Evolutionary conservation across 2,329 filamentous ascomycete species (phyloP).

Genomic region (Paradendryphiella salina): DNA sequence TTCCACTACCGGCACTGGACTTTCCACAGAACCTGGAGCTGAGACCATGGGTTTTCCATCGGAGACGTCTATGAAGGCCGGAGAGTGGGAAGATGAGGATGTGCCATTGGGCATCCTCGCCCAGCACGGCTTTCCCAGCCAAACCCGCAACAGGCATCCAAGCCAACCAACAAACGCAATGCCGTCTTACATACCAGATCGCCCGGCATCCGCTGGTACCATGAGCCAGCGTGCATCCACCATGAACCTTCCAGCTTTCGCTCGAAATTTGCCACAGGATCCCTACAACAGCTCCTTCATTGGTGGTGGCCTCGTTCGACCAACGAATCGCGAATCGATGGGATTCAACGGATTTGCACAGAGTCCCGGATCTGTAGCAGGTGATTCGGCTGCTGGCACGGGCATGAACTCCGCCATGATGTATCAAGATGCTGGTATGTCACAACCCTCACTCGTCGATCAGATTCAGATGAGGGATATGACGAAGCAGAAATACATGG

Average conservation of each 20-base stretch:
- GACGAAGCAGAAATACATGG: slow-evolving; percentile 44
- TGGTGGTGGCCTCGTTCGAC: slow-evolving; percentile 42
- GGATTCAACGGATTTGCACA: slow-evolving; percentile 43
- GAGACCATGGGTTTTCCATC: slow-evolving; percentile 42
- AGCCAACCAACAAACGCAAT: slow-evolving; percentile 37
- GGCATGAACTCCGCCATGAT: slow-evolving; percentile 26
- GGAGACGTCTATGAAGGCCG: slow-evolving; percentile 41
- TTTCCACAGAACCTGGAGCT: slow-evolving; percentile 20
- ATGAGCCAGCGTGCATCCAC: slow-evolving; percentile 26
- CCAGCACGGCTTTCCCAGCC: slow-evolving; percentile 44
- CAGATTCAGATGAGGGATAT: slow-evolving; percentile 46
- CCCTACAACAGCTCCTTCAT: slow-evolving; percentile 38
- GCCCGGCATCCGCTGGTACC: slow-evolving; percentile 41
- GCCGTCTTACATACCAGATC: slow-evolving; percentile 44
- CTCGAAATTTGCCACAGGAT: slow-evolving; percentile 42
- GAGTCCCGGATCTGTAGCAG: slow-evolving; percentile 40
- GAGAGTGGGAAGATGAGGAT: slow-evolving; percentile 47
- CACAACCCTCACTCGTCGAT: slow-evolving; percentile 41
- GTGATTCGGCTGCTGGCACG: slow-evolving; percentile 35
- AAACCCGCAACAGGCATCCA: slow-evolving; percentile 30
- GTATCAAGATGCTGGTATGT: slow-evolving; percentile 39
- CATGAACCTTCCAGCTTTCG: slow-evolving; percentile 40
- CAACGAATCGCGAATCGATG: slow-evolving; percentile 42
- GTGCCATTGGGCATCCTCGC: slow-evolving; percentile 46
- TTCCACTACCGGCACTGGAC: slow-evolving; percentile 37